Percentiles rank a stretch among this genome's conserved stretches.
These are phyloP conservation scores for Vigna reflexopilosa DNA, from an alignment of 306 rosid genomes.

Conservation along the genomic window DNA sequence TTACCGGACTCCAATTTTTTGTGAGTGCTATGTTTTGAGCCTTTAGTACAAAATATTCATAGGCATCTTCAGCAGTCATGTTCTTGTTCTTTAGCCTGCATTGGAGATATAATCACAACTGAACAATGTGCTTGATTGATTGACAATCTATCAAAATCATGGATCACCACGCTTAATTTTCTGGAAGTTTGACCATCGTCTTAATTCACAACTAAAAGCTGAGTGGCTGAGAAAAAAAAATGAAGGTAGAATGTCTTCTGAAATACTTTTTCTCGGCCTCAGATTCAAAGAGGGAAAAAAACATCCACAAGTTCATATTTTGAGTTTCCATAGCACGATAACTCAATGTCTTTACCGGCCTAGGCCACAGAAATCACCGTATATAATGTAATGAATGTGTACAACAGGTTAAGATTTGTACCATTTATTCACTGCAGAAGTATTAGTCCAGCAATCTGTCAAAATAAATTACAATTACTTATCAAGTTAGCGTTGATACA, in stretches of 20 bases:
- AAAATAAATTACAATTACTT: slow-evolving; percentile 46
- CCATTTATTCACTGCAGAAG: slow-evolving; percentile 74
- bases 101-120: slow-evolving; percentile 29
- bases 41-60: slow-evolving; percentile 81
- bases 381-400: slow-evolving; percentile 14
- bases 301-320: slow-evolving; percentile 12
- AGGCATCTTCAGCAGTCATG: slow-evolving; percentile 80
- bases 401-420: slow-evolving; percentile 44
- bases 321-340: slow-evolving; percentile 37
- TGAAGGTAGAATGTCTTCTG: not conserved
- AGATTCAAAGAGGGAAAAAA: not conserved
- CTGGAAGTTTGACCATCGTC: slow-evolving; percentile 26
- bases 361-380: slow-evolving; percentile 1
- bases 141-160: slow-evolving; percentile 26
- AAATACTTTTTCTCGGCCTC: slow-evolving; percentile 16
- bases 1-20: slow-evolving; percentile 88
- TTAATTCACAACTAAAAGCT: slow-evolving; percentile 2
- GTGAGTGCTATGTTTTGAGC: slow-evolving; percentile 89
- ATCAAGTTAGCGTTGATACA: slow-evolving; percentile 34
- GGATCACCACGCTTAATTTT: slow-evolving; percentile 17
- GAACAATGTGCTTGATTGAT: slow-evolving; percentile 35
- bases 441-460: slow-evolving; percentile 91
- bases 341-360: not conserved
- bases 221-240: not conserved
- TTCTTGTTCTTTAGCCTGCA: slow-evolving; percentile 74